These are phyloP conservation scores for Triadica sebifera DNA, from an alignment of 345 rosid species.

Conservation along the genomic window DNA sequence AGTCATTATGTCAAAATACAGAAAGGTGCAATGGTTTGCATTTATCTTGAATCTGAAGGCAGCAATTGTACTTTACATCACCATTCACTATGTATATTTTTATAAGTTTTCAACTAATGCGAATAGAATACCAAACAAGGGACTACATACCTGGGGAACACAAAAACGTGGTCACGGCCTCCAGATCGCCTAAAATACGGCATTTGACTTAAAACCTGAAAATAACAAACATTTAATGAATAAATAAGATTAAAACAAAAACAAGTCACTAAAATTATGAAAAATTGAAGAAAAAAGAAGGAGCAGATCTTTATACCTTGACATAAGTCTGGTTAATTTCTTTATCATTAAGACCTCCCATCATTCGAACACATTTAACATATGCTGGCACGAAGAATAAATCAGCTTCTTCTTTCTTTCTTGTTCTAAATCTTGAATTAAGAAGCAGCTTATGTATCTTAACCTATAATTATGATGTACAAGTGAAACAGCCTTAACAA, in stretches of 20 bases:
- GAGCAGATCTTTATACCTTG: conserved; percentile 45
- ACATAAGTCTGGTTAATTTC: conserved; percentile 86
- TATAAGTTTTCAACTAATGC: not conserved
- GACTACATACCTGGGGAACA: conserved; percentile 73
- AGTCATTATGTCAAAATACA: not conserved
- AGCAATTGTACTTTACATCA: not conserved
- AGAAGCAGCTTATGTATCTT: conserved; percentile 70
- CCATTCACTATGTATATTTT: not conserved
- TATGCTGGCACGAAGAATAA: conserved; percentile 93
- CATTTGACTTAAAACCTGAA: conserved; percentile 87
- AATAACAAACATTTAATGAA: not conserved
- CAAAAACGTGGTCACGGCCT: conserved; percentile 93
- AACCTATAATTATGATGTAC: conserved; percentile 42
- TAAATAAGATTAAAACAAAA: not conserved
- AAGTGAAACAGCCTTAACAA: not conserved
- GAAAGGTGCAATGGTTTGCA: not conserved
- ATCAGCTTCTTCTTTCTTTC: conserved; percentile 77
- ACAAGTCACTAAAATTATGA: not conserved
- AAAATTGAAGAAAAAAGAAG: not conserved
- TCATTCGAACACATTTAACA: conserved; percentile 82
- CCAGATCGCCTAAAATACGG: conserved; percentile 84
- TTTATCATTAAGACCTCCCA: conserved; percentile 89
- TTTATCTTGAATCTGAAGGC: not conserved
- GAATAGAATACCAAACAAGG: not conserved
- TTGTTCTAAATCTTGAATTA: conserved; percentile 67